Evolutionary conservation across 2,329 filamentous ascomycete genomes (phyloP).

Genomic region (Ophiostoma himal-ulmi): DNA sequence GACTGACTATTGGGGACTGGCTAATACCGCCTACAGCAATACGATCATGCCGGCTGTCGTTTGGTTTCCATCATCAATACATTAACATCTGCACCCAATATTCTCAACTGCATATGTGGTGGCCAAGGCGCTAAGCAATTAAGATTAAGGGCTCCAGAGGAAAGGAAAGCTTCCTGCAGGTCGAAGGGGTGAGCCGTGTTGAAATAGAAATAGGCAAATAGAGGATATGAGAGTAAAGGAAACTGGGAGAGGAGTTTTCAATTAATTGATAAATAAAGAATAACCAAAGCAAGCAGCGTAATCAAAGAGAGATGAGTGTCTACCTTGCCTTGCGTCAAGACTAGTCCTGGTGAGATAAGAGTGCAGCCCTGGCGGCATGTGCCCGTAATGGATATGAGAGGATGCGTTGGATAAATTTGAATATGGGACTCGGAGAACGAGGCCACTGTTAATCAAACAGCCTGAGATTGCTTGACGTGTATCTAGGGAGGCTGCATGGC

Average conservation of each 20-base stretch:
- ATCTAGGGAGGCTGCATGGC: background rate
- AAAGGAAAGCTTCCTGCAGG: conserved; percentile 18
- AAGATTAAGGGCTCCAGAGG: conserved; percentile 16
- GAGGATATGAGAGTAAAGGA: background rate
- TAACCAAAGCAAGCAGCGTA: background rate
- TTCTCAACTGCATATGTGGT: background rate
- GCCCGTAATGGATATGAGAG: background rate
- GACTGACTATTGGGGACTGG: background rate
- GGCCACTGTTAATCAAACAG: background rate
- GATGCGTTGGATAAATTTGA: background rate
- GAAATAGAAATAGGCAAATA: background rate
- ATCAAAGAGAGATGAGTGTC: background rate
- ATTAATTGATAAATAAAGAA: background rate
- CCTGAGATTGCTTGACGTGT: background rate
- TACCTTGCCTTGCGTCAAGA: background rate
- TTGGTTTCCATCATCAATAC: background rate
- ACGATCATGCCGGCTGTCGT: background rate
- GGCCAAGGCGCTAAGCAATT: conserved; percentile 17
- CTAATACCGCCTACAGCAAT: background rate
- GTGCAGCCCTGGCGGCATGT: background rate
- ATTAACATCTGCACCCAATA: background rate
- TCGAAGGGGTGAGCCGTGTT: conserved; percentile 14
- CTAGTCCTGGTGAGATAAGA: background rate
- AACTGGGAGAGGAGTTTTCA: too few species aligned
- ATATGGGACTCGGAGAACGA: background rate